Evolutionary conservation across 257 asterid genomes (phyloP), one percentile per base, ranked within the genome.

Genomic region (Fraxinus americana): DNA sequence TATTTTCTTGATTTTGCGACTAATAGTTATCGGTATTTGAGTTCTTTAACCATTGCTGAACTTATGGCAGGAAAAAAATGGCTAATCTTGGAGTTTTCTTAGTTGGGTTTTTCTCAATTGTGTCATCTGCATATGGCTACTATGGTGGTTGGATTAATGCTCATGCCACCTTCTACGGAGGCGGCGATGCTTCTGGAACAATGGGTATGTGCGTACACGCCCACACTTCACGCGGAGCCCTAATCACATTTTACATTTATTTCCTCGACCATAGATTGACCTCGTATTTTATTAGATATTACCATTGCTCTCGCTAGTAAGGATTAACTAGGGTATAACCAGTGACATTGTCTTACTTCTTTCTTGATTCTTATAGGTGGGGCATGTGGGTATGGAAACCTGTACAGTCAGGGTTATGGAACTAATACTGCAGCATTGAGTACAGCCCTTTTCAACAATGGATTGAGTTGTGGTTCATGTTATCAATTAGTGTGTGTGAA

Each of bases 161-260:
- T 52, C 97, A 84, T 61, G 98, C 98, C 81, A 94, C 98, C 23
- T 94, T 92, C 90, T 94, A 94, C 45, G 98, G 98, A 10, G 98
- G 98, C 1, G 96, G 97, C 0, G 98, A 94, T 79, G 98, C 98
- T 14, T 94, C 98, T 19, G 98, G 98, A 67, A 94, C 98, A 77
- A 94, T 94, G 98, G 98, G 98, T 92, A 85, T 9, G 85, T 80
- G 21, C 48, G 1, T 38, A 10, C 50, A 41, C 7, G 25, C 5
- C 5, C 10, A 38, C 19, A 23, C 6, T 41, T 41, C 48, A 9
- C 48, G 14, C 10, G 13, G 9, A 41, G 1, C 14, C 3, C 14
- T 59, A 16, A 12, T 70, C 4, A 11, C 34, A 3, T 14, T 45
- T 13, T 13, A 13, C 6, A 13, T 13, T 45, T 45, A 48, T 14